A percentile compares a stretch with the other conserved stretches of the same genome.
phyloP scores from a whole-genome alignment of 2,329 filamentous ascomycete genomes.

The Penicillium oxalicum region DNA sequence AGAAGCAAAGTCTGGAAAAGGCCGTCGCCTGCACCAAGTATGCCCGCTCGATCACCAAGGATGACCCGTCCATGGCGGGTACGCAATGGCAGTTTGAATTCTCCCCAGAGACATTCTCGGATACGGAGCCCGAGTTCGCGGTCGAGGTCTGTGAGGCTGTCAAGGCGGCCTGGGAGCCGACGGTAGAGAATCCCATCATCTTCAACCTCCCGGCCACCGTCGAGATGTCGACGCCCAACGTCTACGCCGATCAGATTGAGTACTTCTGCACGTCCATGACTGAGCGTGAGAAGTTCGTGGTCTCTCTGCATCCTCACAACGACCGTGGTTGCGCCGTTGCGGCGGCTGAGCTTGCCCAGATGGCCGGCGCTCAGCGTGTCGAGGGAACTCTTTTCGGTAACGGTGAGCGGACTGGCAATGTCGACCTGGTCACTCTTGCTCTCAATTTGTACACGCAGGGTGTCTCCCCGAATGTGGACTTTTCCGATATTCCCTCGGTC shows the following conservation, averaged over 20 bases:
- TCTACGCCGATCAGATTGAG: slow-evolving; percentile 94
- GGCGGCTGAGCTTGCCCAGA: slow-evolving; percentile 85
- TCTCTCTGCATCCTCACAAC: slow-evolving; percentile 91
- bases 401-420: slow-evolving; percentile 91
- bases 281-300: slow-evolving; percentile 78
- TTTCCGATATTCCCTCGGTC: slow-evolving; percentile 78
- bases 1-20: slow-evolving; percentile 73
- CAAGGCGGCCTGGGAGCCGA: slow-evolving; percentile 86
- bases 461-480: slow-evolving; percentile 76
- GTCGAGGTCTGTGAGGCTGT: slow-evolving; percentile 84
- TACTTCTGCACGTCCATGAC: slow-evolving; percentile 84
- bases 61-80: slow-evolving; percentile 51
- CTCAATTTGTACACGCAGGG: slow-evolving; percentile 95
- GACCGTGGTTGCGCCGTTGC: slow-evolving; percentile 86
- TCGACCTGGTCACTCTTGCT: slow-evolving; percentile 86
- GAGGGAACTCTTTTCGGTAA: slow-evolving; percentile 94
- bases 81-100: slow-evolving; percentile 52
- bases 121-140: slow-evolving; percentile 77
- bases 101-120: slow-evolving; percentile 66
- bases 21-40: slow-evolving; percentile 82
- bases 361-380: slow-evolving; percentile 91
- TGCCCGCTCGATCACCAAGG: slow-evolving; percentile 84
- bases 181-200: slow-evolving; percentile 73
- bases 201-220: slow-evolving; percentile 97
- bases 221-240: slow-evolving; percentile 88